phyloP scores from a whole-genome alignment of 139 green algal species.

The Deuterostichococcus epilithicus region DNA sequence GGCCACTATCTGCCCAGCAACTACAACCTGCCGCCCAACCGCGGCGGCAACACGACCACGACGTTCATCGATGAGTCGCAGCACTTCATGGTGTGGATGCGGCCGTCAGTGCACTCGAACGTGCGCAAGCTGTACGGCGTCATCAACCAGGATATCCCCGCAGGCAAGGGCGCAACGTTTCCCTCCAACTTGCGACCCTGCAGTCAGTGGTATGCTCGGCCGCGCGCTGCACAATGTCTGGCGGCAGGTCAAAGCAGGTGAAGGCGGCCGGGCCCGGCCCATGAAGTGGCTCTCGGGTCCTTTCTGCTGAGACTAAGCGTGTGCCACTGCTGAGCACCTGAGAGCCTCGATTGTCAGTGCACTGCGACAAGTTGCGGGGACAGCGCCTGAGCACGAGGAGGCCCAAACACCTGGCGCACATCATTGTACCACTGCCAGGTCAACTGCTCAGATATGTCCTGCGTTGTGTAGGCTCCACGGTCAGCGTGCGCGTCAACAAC shows the following conservation, averaged over 20 bases:
- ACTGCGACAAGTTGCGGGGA: no score
- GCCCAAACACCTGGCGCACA: no score
- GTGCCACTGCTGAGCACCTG: no score
- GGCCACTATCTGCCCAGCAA: constrained; percentile 53
- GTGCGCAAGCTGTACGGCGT: constrained; percentile 71
- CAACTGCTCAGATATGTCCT: background rate
- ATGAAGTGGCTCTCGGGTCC: no score
- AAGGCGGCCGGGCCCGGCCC: no score
- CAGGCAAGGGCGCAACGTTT: constrained; percentile 25
- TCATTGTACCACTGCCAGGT: no score
- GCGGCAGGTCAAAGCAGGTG: no score
- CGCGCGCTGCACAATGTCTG: no score
- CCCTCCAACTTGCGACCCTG: background rate
- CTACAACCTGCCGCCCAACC: constrained; percentile 46
- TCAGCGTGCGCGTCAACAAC: constrained; percentile 58
- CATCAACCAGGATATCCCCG: constrained; percentile 50
- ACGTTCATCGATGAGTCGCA: constrained; percentile 63
- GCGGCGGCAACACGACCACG: constrained; percentile 57
- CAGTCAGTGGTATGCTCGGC: background rate
- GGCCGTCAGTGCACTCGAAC: constrained; percentile 54
- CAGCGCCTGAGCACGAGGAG: no score
- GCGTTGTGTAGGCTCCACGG: constrained; percentile 8
- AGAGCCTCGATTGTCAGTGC: no score
- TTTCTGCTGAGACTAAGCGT: no score
- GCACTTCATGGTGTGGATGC: constrained; percentile 97